Percentiles rank a stretch among this genome's conserved stretches.
phyloP scores from a whole-genome alignment of 768 basidiomycete species.

The Asterophora lycoperdoides region DNA sequence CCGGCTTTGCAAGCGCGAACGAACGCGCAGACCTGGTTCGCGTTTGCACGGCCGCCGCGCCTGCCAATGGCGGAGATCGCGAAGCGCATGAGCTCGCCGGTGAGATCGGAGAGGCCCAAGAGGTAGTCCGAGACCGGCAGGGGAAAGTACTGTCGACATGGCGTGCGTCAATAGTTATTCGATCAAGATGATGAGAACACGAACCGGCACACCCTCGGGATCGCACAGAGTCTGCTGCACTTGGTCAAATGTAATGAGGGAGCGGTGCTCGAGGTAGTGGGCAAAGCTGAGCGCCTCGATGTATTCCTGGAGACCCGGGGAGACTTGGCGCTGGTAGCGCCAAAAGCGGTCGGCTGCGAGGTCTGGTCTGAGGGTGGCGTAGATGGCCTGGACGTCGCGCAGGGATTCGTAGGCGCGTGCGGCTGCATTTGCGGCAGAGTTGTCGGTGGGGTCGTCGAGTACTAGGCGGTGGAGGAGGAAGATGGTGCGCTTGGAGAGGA shows the following conservation, averaged over 20 bases:
- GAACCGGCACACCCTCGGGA: constrained; percentile 57
- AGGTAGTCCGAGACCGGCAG: constrained; percentile 82
- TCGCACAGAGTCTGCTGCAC: constrained; percentile 65
- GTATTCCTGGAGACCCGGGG: constrained; percentile 89
- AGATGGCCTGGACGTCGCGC: constrained; percentile 59
- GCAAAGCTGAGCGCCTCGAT: constrained; percentile 91
- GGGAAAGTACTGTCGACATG: constrained; percentile 59
- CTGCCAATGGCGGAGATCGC: constrained; percentile 80
- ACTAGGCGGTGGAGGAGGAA: constrained; percentile 83
- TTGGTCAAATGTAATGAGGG: constrained; percentile 62
- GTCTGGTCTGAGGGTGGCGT: constrained; percentile 57
- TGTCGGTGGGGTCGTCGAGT: constrained; percentile 30
- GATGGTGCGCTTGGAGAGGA: constrained; percentile 88
- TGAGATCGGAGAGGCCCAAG: constrained; percentile 89
- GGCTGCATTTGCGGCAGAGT: constrained; percentile 40
- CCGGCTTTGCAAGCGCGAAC: constrained; percentile 74
- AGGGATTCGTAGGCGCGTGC: constrained; percentile 56
- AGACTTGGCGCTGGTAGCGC: constrained; percentile 70
- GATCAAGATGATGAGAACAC: constrained; percentile 22
- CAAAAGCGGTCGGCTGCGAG: constrained; percentile 69
- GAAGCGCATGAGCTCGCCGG: constrained; percentile 95
- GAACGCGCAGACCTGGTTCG: constrained; percentile 61
- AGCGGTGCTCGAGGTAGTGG: constrained; percentile 70
- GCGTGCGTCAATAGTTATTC: no score
- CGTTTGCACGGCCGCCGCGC: constrained; percentile 60